Conservation (phyloP, 2,329 filamentous ascomycete species). For the Microsporum ferrugineum region DNA sequence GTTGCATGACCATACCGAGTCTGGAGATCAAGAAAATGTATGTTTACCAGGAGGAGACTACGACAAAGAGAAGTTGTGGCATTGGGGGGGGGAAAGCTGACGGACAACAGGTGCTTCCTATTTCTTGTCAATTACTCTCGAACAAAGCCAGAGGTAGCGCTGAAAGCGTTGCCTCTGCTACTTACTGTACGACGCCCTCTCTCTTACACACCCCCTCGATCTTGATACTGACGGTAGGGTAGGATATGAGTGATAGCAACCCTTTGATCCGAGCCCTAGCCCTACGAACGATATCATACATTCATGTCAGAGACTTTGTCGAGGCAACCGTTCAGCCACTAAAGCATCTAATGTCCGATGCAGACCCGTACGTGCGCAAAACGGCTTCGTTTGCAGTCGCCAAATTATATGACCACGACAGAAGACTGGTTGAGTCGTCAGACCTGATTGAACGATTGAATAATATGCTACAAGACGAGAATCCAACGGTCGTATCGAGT, state of each 20-base stretch:
- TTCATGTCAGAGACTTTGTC: constrained; percentile 92
- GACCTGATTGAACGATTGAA: constrained; percentile 90
- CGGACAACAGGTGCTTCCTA: constrained; percentile 71
- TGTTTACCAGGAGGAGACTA: constrained; percentile 14
- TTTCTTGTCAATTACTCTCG: constrained; percentile 95
- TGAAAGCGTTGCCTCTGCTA: constrained; percentile 83
- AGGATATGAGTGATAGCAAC: constrained; percentile 91
- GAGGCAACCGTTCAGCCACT: constrained; percentile 77
- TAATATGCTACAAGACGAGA: constrained; percentile 80
- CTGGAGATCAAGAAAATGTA: constrained; percentile 99
- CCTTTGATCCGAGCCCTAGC: constrained; percentile 86
- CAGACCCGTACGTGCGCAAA: constrained; percentile 93
- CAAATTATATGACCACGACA: constrained; percentile 95
- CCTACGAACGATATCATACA: constrained; percentile 89
- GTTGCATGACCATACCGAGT: constrained; percentile 87
- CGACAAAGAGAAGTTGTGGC: neutral
- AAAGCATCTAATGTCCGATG: constrained; percentile 69
- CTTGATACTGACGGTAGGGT: constrained; percentile 5
- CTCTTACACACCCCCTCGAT: neutral
- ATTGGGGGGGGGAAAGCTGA: neutral
- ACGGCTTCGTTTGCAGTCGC: constrained; percentile 93
- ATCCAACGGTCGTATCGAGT: constrained; percentile 92
- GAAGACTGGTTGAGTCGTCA: constrained; percentile 74
- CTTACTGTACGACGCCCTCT: constrained; percentile 51
- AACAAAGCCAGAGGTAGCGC: constrained; percentile 82